Conservation (phyloP, 78 protist species). For the Bodo saltans region DNA sequence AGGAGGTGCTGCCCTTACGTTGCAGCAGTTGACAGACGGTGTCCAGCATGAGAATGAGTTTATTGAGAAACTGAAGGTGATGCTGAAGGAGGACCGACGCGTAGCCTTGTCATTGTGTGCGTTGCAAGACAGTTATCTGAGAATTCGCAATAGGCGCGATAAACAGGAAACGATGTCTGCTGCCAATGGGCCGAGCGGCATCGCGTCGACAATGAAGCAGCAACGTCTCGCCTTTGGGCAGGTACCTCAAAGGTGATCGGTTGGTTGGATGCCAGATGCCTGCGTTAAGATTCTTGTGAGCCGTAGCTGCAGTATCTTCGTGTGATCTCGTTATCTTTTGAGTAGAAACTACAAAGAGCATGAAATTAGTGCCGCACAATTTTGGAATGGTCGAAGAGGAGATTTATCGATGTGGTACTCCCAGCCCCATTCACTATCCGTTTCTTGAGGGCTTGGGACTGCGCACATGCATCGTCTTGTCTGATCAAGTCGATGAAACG, state of each 20-base stretch:
- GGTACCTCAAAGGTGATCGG: no score
- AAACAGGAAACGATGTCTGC: neutral
- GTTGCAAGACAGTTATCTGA: neutral
- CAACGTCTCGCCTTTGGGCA: no score
- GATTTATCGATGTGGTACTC: slow-evolving; percentile 81
- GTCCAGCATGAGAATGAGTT: neutral
- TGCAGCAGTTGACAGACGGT: neutral
- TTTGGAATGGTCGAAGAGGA: slow-evolving; percentile 59
- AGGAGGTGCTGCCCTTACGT: neutral
- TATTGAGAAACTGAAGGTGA: neutral
- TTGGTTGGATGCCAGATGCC: no score
- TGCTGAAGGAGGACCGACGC: neutral
- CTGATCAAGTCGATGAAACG: slow-evolving; percentile 62
- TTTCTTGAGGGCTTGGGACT: slow-evolving; percentile 76
- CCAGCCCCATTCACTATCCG: slow-evolving; percentile 79
- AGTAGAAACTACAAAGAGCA: neutral
- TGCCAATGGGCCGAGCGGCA: neutral
- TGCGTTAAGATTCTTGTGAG: no score
- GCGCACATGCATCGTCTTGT: slow-evolving; percentile 66
- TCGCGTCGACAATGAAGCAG: no score
- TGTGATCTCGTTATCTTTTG: no score
- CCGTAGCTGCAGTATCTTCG: no score
- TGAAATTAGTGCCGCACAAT: slow-evolving; percentile 15
- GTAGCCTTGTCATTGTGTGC: neutral
- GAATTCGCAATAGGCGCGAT: neutral